Evolutionary conservation across 495 filamentous ascomycete genomes (phyloP), one percentile per base, ranked within the genome.

Genomic region (Penicillium daleae): DNA sequence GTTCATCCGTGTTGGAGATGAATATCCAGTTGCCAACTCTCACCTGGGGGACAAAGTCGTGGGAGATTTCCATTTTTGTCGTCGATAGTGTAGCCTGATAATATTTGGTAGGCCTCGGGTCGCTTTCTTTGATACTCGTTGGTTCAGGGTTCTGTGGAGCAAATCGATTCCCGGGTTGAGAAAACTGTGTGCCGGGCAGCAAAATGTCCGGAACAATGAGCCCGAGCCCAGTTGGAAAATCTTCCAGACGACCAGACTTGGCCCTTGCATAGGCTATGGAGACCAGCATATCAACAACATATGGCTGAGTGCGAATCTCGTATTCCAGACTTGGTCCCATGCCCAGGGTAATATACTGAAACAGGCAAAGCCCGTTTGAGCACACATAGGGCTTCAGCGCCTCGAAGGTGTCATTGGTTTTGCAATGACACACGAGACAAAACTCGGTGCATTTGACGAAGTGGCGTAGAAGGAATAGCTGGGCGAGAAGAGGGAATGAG

Each of bases 351-450:
- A 97, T 90, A 77, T 96, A 97, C 68, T 98, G 94, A 65, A 92
- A 95, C 2, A 97, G 77, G 69, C 94, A 98, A 8, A 98, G 80
- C 4, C 83, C 84, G 21, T 86, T 85, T 29, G 85, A 87, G 80
- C 94, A 98, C 21, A 97, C 92, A 66, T 95, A 97, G 0, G 94
- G 94, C 61, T 92, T 94, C 46, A 98, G 78, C n/a, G 93, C 89
- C 65, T 93, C 91, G 50, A 96, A 90, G 7, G 86, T 83, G 6
- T 82, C 82, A n/a, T 85, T 71, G 32, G 91, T 81, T 67, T 84
- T 90, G 66, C 84, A 84, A 71, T 96, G 91, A 66, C 94, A 98
- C 15, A 93, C 86, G 40, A 96, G 82, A 71, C 94, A 98, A 71
- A 93, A 97, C 40, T 95, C 88, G 6, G 91, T 92, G 65, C 92